A percentile compares a stretch with the other conserved stretches of the same genome.
These are phyloP conservation scores for Fremontodendron californicum DNA, from an alignment of 345 rosid species.

Conservation along the genomic window DNA sequence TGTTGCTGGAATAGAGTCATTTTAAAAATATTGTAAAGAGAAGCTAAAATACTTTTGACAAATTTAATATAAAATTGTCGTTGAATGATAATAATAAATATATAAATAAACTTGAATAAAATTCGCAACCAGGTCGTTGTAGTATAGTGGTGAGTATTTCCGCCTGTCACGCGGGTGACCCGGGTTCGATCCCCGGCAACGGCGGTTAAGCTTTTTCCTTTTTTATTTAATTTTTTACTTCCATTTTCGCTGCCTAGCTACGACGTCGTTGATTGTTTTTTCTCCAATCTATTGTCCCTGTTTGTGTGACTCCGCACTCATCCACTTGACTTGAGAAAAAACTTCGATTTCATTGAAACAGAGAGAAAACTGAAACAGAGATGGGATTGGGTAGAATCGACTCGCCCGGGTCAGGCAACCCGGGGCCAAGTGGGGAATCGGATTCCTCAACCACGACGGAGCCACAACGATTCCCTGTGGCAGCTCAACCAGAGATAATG, in stretches of 20 bases:
- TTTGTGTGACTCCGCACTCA: neutral
- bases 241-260: neutral
- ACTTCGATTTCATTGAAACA: neutral
- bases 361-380: slow-evolving; percentile 1
- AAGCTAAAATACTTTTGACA: too few relatives aligned
- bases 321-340: neutral
- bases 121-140: too few relatives aligned
- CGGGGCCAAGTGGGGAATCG: slow-evolving; percentile 28
- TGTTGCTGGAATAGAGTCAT: too few relatives aligned
- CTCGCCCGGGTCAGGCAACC: slow-evolving; percentile 24
- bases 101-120: too few relatives aligned
- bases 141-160: slow-evolving; percentile 93
- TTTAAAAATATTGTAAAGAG: too few relatives aligned
- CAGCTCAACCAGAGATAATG: slow-evolving; percentile 95
- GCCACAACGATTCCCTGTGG: slow-evolving; percentile 49
- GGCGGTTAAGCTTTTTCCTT: slow-evolving; percentile 34
- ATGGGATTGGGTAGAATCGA: slow-evolving; percentile 29
- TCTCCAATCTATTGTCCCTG: neutral
- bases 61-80: too few relatives aligned
- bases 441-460: neutral
- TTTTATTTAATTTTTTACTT: neutral
- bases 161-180: slow-evolving; percentile 97
- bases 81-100: too few relatives aligned
- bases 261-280: neutral
- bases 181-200: slow-evolving; percentile 99